phyloP scores from a whole-genome alignment of 73 alveolate species.

The Paramecium bursaria region DNA sequence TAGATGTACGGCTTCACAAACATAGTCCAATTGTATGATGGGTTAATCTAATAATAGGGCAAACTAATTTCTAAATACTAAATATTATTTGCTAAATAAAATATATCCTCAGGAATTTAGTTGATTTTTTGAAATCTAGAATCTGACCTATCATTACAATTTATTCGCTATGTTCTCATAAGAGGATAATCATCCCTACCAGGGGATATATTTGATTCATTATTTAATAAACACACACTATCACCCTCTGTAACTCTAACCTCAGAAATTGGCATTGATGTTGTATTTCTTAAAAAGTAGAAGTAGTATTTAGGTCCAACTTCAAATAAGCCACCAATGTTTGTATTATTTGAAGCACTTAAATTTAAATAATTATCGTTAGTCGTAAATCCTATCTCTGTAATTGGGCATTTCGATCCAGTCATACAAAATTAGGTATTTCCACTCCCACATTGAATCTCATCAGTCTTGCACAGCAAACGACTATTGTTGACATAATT shows the following conservation, averaged over 20 bases:
- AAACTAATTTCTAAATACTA: neutral
- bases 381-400: constrained; percentile 42
- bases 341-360: neutral
- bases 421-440: constrained; percentile 29
- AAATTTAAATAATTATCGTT: neutral
- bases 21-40: constrained; percentile 18
- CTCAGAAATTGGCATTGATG: neutral
- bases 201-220: constrained; percentile 19
- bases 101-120: constrained; percentile 16
- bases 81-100: constrained; percentile 42
- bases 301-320: constrained; percentile 12
- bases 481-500: neutral
- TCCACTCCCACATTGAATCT: constrained; percentile 22
- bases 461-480: constrained; percentile 3
- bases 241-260: constrained; percentile 51
- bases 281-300: constrained; percentile 2
- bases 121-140: neutral
- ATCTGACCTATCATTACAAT: constrained; percentile 43
- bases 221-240: constrained; percentile 6
- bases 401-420: constrained; percentile 1
- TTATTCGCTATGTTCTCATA: neutral
- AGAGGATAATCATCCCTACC: constrained; percentile 48
- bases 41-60: constrained; percentile 21
- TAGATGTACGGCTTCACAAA: constrained; percentile 2
- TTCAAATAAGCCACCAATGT: constrained; percentile 1